Conservation (phyloP, 192 early-diverging fungal species). For the Coemansia sp. region DNA sequence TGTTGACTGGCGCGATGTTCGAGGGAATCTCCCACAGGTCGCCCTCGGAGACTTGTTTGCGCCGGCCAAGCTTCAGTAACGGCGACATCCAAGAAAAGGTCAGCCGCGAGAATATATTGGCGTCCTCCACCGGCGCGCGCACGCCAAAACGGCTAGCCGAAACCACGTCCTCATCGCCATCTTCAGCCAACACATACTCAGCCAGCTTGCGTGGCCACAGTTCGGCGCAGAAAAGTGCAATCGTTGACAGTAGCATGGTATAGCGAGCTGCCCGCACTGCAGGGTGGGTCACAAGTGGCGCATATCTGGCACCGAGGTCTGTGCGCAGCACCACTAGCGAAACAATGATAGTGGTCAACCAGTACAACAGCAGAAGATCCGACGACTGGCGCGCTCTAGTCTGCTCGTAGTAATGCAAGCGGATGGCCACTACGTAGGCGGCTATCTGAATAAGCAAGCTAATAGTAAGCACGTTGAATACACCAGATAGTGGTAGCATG, state of each 20-base stretch:
- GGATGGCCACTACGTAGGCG: slow-evolving; percentile 8
- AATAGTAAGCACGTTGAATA: slow-evolving; percentile 16
- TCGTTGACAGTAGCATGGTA: slow-evolving; percentile 11
- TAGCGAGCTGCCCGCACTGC: slow-evolving; percentile 11
- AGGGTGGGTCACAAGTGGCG: neutral
- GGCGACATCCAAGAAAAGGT: slow-evolving; percentile 90
- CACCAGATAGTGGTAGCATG: neutral
- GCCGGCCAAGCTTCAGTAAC: slow-evolving; percentile 76
- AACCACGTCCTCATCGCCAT: neutral
- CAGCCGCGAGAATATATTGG: slow-evolving; percentile 81
- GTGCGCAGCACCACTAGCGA: slow-evolving; percentile 30
- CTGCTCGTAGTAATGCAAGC: slow-evolving; percentile 35
- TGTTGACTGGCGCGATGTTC: slow-evolving; percentile 62
- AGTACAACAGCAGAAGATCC: slow-evolving; percentile 32
- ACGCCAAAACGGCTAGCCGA: slow-evolving; percentile 11
- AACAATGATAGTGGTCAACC: slow-evolving; percentile 13
- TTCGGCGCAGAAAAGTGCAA: slow-evolving; percentile 23
- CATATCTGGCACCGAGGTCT: neutral
- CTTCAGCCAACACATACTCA: slow-evolving; percentile 20
- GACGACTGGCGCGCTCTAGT: slow-evolving; percentile 21
- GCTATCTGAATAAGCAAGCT: slow-evolving; percentile 20
- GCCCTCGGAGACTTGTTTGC: slow-evolving; percentile 69
- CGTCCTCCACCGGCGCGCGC: slow-evolving; percentile 70
- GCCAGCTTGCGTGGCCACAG: slow-evolving; percentile 27
- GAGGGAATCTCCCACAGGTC: slow-evolving; percentile 76